Percentiles rank a stretch among this genome's conserved stretches.
These are phyloP conservation scores for Epithele typhae DNA, from an alignment of 768 basidiomycete species.

Conservation along the genomic window DNA sequence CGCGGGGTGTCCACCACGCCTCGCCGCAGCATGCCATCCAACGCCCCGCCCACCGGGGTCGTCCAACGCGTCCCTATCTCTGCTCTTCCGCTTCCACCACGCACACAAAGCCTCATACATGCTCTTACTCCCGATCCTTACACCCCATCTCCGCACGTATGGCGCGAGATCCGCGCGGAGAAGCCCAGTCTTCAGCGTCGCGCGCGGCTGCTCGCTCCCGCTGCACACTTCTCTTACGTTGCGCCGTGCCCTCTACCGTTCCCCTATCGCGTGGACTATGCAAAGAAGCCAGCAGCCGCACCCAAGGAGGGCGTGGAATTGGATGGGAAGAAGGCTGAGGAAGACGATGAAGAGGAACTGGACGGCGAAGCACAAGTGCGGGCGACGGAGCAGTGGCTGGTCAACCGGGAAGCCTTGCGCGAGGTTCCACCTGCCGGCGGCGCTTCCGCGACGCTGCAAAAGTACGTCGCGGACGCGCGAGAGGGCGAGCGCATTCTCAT, in stretches of 20 bases:
- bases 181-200: conserved; percentile 69
- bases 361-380: conserved; percentile 38
- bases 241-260: conserved; percentile 80
- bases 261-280: conserved; percentile 63
- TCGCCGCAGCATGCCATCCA: background rate
- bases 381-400: conserved; percentile 77
- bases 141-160: conserved; percentile 47
- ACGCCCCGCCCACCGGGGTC: background rate
- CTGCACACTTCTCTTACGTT: conserved; percentile 75
- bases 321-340: too few species aligned
- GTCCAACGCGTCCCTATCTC: conserved; percentile 39
- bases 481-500: conserved; percentile 58
- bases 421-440: conserved; percentile 22
- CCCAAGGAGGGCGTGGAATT: too few species aligned
- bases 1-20: background rate
- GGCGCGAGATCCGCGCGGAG: conserved; percentile 44
- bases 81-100: conserved; percentile 46
- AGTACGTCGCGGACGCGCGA: conserved; percentile 41
- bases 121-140: conserved; percentile 57
- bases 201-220: conserved; percentile 50
- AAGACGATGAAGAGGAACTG: conserved; percentile 39
- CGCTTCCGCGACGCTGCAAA: conserved; percentile 31
- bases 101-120: conserved; percentile 36
- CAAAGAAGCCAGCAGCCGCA: too few species aligned
- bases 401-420: conserved; percentile 55